Conservation (phyloP, 1,139 yeast genomes). For the Candida neerlandica region DNA sequence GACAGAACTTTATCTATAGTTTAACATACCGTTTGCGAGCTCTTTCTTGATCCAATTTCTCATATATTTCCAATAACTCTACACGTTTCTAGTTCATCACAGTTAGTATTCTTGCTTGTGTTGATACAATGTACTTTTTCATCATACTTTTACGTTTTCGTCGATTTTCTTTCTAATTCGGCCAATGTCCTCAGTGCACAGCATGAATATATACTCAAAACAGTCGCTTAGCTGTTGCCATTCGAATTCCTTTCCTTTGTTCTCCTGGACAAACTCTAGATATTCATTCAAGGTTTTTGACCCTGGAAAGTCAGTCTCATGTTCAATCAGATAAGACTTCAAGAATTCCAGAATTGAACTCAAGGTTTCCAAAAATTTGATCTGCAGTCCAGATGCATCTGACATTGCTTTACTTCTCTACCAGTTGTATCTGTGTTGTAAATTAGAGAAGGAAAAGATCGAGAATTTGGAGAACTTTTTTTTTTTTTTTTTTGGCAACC, state of each 20-base stretch:
- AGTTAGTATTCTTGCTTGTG: slow-evolving; percentile 5
- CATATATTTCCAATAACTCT: slow-evolving; percentile 26
- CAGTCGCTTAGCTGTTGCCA: slow-evolving; percentile 21
- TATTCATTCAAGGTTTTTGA: not conserved
- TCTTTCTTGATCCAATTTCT: slow-evolving; percentile 23
- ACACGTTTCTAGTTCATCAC: slow-evolving; percentile 9
- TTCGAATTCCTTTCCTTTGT: slow-evolving; percentile 14
- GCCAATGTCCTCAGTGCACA: slow-evolving; percentile 20
- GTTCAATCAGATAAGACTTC: not conserved
- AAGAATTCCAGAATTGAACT: slow-evolving; percentile 6
- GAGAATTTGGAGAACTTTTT: not conserved
- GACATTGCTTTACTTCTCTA: not conserved
- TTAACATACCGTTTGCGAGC: slow-evolving; percentile 20
- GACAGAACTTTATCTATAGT: not conserved
- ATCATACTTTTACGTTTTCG: slow-evolving; percentile 20
- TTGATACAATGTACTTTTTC: not conserved
- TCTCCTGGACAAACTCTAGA: not conserved
- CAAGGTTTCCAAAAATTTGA: not conserved
- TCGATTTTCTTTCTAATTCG: slow-evolving; percentile 20
- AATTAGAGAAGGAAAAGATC: not conserved
- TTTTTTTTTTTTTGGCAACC: not conserved
- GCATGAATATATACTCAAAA: slow-evolving; percentile 20
- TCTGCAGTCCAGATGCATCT: not conserved
- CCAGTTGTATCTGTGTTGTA: no score
- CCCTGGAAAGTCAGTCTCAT: not conserved